phyloP scores from a whole-genome alignment of 371 early-diverging fungal species.

The Zancudomyces culisetae region DNA sequence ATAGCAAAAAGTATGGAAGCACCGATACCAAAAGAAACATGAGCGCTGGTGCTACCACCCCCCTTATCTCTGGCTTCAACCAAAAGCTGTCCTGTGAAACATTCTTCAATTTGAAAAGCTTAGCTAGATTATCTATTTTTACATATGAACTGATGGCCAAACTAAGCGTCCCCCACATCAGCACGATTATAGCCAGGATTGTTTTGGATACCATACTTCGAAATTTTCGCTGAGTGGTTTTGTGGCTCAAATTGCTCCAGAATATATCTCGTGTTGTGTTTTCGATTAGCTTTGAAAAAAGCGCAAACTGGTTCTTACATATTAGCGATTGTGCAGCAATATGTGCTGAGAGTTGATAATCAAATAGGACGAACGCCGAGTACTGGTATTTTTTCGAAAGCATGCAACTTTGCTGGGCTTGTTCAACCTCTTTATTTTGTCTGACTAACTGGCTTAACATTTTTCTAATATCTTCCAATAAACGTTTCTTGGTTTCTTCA shows the following conservation, averaged over 20 bases:
- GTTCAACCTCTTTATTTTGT: background rate
- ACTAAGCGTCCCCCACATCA: constrained; percentile 53
- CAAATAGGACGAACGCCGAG: constrained; percentile 64
- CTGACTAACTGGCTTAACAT: background rate
- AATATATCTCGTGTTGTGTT: constrained; percentile 57
- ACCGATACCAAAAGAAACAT: constrained; percentile 48
- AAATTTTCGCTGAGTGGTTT: constrained; percentile 30
- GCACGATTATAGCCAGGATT: constrained; percentile 30
- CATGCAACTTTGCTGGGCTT: constrained; percentile 61
- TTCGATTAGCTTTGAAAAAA: constrained; percentile 43
- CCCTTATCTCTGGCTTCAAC: constrained; percentile 10
- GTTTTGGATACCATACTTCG: constrained; percentile 31
- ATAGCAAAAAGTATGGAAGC: constrained; percentile 48
- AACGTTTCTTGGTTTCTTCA: too few relatives aligned
- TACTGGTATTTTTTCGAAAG: constrained; percentile 38
- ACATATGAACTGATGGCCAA: constrained; percentile 40
- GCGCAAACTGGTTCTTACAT: constrained; percentile 37
- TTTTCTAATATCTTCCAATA: too few relatives aligned
- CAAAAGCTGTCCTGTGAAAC: too few relatives aligned
- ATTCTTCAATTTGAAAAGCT: background rate
- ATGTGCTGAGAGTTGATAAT: constrained; percentile 61
- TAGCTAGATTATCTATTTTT: constrained; percentile 33
- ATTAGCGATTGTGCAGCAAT: constrained; percentile 58
- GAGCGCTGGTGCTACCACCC: constrained; percentile 54
- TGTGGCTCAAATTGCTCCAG: constrained; percentile 60